Base-by-base conservation (phyloP, 2,329 filamentous ascomycete species). In the Phialophora chinensis region DNA sequence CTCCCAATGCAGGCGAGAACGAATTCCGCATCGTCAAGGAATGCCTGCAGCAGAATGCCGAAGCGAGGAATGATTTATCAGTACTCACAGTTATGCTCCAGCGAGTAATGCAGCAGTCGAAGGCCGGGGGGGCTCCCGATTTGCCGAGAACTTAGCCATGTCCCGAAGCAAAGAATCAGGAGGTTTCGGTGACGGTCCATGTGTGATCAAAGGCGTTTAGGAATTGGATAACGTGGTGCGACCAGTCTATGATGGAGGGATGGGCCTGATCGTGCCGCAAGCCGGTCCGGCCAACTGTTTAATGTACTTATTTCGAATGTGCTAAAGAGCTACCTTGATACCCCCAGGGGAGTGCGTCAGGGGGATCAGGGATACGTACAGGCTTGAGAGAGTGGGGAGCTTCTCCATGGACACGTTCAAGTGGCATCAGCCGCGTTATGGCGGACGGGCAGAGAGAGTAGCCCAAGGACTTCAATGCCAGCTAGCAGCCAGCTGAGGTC, bases 1-100 rank as follows among this genome's bases (percentile, higher is more conserved):
- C 89, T 0, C 87, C 85, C 23, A 85, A 86, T 58, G 91, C 91
- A 82, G 84, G 88, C 54, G 82, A 86, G n/a, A 80, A 85, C 17
- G 91, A 96, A 74, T 90, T 95, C 85, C 83, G 86, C 63, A 87
- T 95, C 31, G 86, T 97, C 68, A 84, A 86, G 60, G 83, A 85
- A 47, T 88, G 94, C 14, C 83, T 92, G 27, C 84, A 88, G 58
- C 82, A 84, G 11, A 88, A 92, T 62, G 87, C 88, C 0, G 84
- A 84, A 25, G 87, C 91, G 0, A 83, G 87, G 25, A 84, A 88
- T 1, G 87, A 93, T 73, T 79, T 82, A 62, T 72, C 75, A 6
- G 69, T 79, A 31, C 71, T 83, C 64, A 81, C 79, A 73, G 73
- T 75, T 25, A 80, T 81, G 67, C 70, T 83, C 47, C 73, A 77